phyloP scores from a whole-genome alignment of 352 stramenopile genomes.

The Phytophthora tentaculata region DNA sequence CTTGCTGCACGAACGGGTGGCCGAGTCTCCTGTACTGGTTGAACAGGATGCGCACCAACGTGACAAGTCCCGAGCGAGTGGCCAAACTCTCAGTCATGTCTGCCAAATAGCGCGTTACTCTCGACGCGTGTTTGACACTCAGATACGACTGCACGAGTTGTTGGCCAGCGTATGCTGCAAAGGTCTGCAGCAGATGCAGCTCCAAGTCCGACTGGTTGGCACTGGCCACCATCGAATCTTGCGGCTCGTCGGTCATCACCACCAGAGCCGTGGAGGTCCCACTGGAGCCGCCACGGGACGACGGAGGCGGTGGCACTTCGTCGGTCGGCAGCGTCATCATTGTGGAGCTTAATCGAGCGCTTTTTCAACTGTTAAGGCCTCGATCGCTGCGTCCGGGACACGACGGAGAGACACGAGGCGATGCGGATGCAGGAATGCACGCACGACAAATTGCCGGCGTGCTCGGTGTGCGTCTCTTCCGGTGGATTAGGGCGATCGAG shows the following conservation, averaged over 20 bases:
- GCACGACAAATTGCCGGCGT: not conserved
- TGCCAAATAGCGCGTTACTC: conserved; percentile 52
- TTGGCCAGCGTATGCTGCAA: conserved; percentile 46
- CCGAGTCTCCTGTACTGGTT: conserved; percentile 64
- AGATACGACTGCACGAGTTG: conserved; percentile 51
- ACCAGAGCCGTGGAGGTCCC: conserved; percentile 28
- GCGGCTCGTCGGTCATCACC: conserved; percentile 1
- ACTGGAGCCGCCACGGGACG: conserved; percentile 19
- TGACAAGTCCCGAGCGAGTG: conserved; percentile 44
- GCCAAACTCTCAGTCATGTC: conserved; percentile 58
- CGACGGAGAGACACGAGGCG: conserved; percentile 11
- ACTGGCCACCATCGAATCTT: conserved; percentile 8
- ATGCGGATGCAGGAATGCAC: not conserved
- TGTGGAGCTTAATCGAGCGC: not conserved
- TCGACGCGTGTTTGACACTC: conserved; percentile 56
- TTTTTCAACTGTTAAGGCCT: not conserved
- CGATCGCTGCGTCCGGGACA: conserved; percentile 2
- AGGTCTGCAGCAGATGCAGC: conserved; percentile 62
- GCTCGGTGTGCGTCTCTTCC: conserved; percentile 18
- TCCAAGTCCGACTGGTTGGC: conserved; percentile 58
- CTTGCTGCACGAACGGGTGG: conserved; percentile 52
- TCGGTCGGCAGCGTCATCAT: conserved; percentile 43
- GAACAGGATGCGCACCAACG: conserved; percentile 56
- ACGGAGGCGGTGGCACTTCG: conserved; percentile 32
- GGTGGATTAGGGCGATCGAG: conserved; percentile 16